Conservation (phyloP, 2,329 filamentous ascomycete species). For the Neurospora sp. region DNA sequence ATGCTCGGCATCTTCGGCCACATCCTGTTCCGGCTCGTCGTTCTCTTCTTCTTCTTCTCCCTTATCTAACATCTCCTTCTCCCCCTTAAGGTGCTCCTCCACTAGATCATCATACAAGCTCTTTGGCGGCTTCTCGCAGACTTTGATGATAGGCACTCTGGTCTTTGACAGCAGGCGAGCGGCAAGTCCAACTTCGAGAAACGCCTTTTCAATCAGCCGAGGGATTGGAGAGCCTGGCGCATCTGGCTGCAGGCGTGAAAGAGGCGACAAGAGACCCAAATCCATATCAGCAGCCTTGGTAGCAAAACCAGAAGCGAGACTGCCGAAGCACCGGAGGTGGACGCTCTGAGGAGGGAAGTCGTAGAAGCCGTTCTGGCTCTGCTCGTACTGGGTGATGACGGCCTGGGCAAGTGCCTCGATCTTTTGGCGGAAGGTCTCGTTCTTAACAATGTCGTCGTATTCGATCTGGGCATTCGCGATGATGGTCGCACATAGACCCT, state of each 20-base stretch:
- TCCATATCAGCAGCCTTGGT: conserved; percentile 89
- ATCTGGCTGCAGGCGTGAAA: conserved; percentile 44
- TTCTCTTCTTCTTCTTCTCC: conserved; percentile 23
- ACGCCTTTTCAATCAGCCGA: conserved; percentile 62
- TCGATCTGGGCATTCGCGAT: conserved; percentile 55
- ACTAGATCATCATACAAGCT: conserved; percentile 51
- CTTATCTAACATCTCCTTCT: conserved; percentile 40
- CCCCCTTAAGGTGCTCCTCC: conserved; percentile 63
- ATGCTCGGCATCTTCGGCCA: conserved; percentile 10
- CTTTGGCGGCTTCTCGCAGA: conserved; percentile 62
- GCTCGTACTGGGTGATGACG: conserved; percentile 45
- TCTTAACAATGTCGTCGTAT: conserved; percentile 52
- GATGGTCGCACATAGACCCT: conserved; percentile 36
- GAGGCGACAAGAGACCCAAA: conserved; percentile 62
- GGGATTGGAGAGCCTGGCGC: conserved; percentile 54
- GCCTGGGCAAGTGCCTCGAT: conserved; percentile 57
- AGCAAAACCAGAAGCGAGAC: conserved; percentile 75
- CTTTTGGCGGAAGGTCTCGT: conserved; percentile 57
- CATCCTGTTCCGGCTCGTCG: conserved; percentile 25
- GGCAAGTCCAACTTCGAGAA: conserved; percentile 63
- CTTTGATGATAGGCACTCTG: conserved; percentile 77
- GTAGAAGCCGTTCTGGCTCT: conserved; percentile 24
- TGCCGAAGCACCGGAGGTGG: conserved; percentile 71
- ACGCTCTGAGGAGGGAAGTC: conserved; percentile 48
- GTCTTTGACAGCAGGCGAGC: conserved; percentile 70